phyloP scores from a whole-genome alignment of 345 rosid genomes.

The Citrus maxima region DNA sequence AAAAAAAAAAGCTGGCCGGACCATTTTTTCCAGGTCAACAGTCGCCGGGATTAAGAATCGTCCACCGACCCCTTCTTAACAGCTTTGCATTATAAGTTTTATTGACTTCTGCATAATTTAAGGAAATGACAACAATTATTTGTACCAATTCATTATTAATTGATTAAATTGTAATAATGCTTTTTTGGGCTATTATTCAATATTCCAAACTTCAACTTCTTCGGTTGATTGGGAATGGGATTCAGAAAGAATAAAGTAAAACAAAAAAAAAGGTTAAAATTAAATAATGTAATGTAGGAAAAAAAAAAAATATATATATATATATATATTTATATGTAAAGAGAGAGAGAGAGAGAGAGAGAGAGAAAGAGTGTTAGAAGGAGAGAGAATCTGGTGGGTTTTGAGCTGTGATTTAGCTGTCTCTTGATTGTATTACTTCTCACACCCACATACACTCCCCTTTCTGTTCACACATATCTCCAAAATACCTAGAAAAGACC shows the following conservation, averaged over 20 bases:
- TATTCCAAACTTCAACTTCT: constrained; percentile 6
- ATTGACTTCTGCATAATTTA: background rate
- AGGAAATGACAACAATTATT: background rate
- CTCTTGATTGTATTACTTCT: constrained; percentile 35
- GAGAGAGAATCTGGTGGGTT: constrained; percentile 51
- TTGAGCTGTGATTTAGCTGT: constrained; percentile 97
- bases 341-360: background rate
- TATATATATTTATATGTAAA: background rate
- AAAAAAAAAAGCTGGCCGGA: background rate
- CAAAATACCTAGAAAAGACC: constrained; percentile 38
- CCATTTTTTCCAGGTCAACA: background rate
- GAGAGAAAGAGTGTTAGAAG: background rate
- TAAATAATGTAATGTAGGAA: background rate
- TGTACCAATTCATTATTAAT: background rate
- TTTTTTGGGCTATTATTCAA: background rate
- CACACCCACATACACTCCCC: constrained; percentile 7
- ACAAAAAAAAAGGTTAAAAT: background rate
- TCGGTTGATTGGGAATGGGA: constrained; percentile 3
- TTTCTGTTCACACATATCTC: constrained; percentile 26
- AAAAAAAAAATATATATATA: background rate
- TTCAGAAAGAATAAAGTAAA: constrained; percentile 19
- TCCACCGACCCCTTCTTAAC: background rate
- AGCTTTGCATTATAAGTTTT: constrained; percentile 1
- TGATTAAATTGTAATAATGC: constrained; percentile 1
- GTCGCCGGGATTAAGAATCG: background rate